These are phyloP conservation scores for Cephalotrichum gorgonifer DNA, from an alignment of 2,329 filamentous ascomycete species.

Conservation along the genomic window DNA sequence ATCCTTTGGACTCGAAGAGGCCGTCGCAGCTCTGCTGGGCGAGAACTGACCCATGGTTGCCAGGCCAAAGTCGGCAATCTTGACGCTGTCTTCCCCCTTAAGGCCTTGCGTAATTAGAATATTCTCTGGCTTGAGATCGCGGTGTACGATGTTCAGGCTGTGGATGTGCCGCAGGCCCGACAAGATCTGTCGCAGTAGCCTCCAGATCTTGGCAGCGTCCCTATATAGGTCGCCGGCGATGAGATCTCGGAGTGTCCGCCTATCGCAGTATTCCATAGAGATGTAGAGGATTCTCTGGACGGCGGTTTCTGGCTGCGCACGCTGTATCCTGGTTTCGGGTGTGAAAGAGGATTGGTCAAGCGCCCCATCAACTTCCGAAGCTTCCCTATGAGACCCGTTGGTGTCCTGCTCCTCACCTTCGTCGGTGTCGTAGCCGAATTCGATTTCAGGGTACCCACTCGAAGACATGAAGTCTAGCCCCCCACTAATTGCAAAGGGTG, in stretches of 20 bases:
- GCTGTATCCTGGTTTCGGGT: not conserved
- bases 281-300: conserved; percentile 71
- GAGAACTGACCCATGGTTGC: conserved; percentile 79
- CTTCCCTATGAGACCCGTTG: conserved; percentile 22
- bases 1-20: conserved; percentile 40
- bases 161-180: conserved; percentile 90
- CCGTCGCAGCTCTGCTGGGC: conserved; percentile 38
- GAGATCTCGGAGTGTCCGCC: conserved; percentile 80
- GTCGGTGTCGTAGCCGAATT: conserved; percentile 56
- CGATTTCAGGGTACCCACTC: conserved; percentile 63
- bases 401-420: conserved; percentile 24
- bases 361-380: conserved; percentile 18
- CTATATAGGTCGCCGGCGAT: conserved; percentile 67
- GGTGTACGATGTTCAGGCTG: conserved; percentile 81
- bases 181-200: conserved; percentile 80
- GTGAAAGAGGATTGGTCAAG: conserved; percentile 6
- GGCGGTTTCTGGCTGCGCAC: not conserved
- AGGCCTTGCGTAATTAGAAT: conserved; percentile 67
- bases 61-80: conserved; percentile 93
- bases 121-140: conserved; percentile 94
- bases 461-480: conserved; percentile 93
- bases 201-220: conserved; percentile 73
- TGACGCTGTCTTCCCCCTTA: conserved; percentile 78
- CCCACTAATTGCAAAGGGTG: conserved; percentile 53
- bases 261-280: conserved; percentile 98